Evolutionary conservation across 164 flowering plant genomes (phyloP).

Genomic region (Berberis vulgaris): DNA sequence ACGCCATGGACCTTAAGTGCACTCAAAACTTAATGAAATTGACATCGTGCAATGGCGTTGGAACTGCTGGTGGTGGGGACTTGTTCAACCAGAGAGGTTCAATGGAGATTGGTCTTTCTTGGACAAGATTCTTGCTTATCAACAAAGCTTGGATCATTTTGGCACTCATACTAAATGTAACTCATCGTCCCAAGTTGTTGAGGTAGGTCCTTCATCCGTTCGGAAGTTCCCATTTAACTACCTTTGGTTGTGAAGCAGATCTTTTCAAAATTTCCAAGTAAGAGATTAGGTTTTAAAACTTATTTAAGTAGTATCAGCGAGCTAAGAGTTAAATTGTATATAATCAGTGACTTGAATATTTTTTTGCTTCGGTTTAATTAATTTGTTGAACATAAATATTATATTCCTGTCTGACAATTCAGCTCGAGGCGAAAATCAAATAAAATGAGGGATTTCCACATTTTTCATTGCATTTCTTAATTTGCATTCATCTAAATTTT

Average conservation of each 20-base stretch:
- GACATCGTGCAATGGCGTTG: constrained; percentile 9
- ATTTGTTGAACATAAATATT: too few relatives aligned
- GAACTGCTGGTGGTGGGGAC: constrained; percentile 1
- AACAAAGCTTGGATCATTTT: constrained; percentile 29
- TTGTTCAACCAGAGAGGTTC: constrained; percentile 20
- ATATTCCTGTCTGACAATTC: too few relatives aligned
- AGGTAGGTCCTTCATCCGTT: constrained; percentile 15
- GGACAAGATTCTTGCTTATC: constrained; percentile 69
- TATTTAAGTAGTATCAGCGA: too few relatives aligned
- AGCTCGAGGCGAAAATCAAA: too few relatives aligned
- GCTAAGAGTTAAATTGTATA: too few relatives aligned
- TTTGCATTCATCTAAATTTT: too few relatives aligned
- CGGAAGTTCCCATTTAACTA: constrained; percentile 39
- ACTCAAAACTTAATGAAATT: constrained; percentile 35
- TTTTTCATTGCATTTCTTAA: too few relatives aligned
- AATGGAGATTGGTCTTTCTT: constrained; percentile 63
- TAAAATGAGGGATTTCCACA: too few relatives aligned
- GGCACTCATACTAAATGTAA: constrained; percentile 14
- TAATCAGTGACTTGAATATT: too few relatives aligned
- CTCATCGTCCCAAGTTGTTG: constrained; percentile 15
- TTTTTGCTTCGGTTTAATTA: too few relatives aligned
- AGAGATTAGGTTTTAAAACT: not conserved
- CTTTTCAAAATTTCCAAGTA: constrained; percentile 42
- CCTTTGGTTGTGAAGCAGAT: constrained; percentile 33
- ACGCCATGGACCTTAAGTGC: constrained; percentile 35